Evolutionary conservation across 768 basidiomycete species (phyloP).

Genomic region (Cystofilobasidium macerans): DNA sequence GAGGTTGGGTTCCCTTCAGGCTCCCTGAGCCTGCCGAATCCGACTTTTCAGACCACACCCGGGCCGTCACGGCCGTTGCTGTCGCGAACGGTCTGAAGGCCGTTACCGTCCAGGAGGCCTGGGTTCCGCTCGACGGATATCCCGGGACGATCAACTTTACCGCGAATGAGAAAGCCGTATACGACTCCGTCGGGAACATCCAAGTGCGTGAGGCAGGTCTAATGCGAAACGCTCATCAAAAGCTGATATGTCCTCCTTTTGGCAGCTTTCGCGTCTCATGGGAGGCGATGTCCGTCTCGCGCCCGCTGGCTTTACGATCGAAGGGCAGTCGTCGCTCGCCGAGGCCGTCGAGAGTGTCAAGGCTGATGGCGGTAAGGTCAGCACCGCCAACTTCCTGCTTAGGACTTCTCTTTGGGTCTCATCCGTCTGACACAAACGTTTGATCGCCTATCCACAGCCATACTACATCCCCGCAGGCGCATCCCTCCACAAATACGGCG

Average conservation of each 20-base stretch:
- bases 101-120: conserved; percentile 31
- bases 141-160: conserved; percentile 13
- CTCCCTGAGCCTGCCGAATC: neutral
- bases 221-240: neutral
- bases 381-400: neutral
- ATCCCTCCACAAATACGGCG: conserved; percentile 31
- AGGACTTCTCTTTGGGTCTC: no score
- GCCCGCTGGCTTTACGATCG: conserved; percentile 30
- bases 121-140: conserved; percentile 31
- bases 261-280: conserved; percentile 30
- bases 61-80: conserved; percentile 31
- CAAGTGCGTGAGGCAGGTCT: conserved; percentile 5
- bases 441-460: no score
- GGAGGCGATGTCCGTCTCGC: conserved; percentile 32
- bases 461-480: conserved; percentile 31
- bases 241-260: neutral
- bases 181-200: conserved; percentile 11
- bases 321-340: conserved; percentile 29
- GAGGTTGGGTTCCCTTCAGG: neutral
- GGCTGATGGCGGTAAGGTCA: conserved; percentile 29
- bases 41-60: conserved; percentile 27
- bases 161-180: conserved; percentile 14
- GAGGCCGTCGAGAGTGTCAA: conserved; percentile 30
- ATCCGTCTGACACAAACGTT: no score
- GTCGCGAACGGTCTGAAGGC: conserved; percentile 30